Evolutionary conservation across 768 basidiomycete species (phyloP), one percentile per base, ranked within the genome.

Genomic region (Udeniomyces megalosporus): DNA sequence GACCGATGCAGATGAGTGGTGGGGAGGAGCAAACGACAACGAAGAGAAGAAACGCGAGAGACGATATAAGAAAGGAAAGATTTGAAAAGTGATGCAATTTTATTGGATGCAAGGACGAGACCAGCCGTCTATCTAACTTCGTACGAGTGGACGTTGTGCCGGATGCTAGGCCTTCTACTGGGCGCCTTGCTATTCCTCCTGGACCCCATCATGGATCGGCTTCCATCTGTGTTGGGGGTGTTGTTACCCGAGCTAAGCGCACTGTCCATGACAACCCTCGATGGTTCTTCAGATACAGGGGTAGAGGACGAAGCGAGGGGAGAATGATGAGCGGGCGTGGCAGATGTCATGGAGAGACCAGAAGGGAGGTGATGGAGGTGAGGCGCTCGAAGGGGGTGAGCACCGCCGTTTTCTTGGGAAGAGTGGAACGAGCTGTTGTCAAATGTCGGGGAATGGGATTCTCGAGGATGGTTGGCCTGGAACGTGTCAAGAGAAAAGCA

Each of bases 281-380:
- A 22, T 29, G 38, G 29, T 17, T 38, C 52, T 8, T 32, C 46
- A 17, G 22, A 14, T 46, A 20, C 32, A 22, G 55, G 20, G 17
- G 34, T 50, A 3, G 44, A n/a, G 12, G 53, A n/a, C 1, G 34
- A 47, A 29, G 46, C 31, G 28, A 63, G 55, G 5, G 62, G 62
- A 8, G 62, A 63, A 4, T 54, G 56, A n/a, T 38, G 56, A 1
- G 49, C 24, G 2, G 62, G 62, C 31, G 49, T 24, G 38, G 56
- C 48, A 17, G 62, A 51, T 11, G 62, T 58, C 62, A 63, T 63
- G 55, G 62, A 56, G 15, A 63, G 62, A 22, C 62, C 62, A 15
- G 51, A 63, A 24, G 38, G 62, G 45, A 61, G 60, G 22, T 53
- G 51, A 3, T 49, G 55, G n/a, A 63, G 31, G 56, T 52, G 47